Conservation (phyloP, 805 yeast genomes). For the Ogataea nonfermentans region DNA sequence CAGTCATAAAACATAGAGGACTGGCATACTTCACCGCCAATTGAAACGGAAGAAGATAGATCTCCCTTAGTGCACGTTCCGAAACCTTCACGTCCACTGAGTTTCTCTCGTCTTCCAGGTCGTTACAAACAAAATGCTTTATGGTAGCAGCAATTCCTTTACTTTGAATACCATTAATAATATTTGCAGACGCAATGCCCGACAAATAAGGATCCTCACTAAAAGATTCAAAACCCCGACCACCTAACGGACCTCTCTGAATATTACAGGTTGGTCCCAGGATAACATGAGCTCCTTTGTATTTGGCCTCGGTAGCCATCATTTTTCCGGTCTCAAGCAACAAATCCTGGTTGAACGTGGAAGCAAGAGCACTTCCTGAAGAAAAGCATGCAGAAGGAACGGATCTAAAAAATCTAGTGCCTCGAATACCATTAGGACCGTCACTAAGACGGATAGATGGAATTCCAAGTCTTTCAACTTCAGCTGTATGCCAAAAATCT, state of each 20-base stretch:
- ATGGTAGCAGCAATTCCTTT: slow-evolving; percentile 53
- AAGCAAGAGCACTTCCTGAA: too few relatives aligned
- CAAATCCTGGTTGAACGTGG: slow-evolving; percentile 42
- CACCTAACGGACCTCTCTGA: slow-evolving; percentile 47
- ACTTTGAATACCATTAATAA: slow-evolving; percentile 55
- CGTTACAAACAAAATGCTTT: slow-evolving; percentile 65
- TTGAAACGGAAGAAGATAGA: slow-evolving; percentile 64
- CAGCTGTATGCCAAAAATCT: too few relatives aligned
- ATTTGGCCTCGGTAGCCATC: slow-evolving; percentile 46
- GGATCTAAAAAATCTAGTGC: too few relatives aligned
- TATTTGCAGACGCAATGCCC: slow-evolving; percentile 46
- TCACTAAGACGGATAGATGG: too few relatives aligned
- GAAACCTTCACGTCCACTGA: slow-evolving; percentile 49
- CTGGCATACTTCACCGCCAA: slow-evolving; percentile 52
- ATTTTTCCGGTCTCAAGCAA: slow-evolving; percentile 39
- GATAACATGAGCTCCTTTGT: slow-evolving; percentile 42
- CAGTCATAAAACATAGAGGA: slow-evolving; percentile 60
- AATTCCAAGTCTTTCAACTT: too few relatives aligned
- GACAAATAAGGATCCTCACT: slow-evolving; percentile 33
- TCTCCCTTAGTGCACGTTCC: slow-evolving; percentile 63
- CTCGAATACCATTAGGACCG: too few relatives aligned
- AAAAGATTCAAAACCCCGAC: slow-evolving; percentile 22
- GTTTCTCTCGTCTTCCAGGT: slow-evolving; percentile 56
- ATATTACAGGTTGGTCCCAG: slow-evolving; percentile 41
- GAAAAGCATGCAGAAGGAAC: too few relatives aligned